A percentile compares a stretch with the other conserved stretches of the same genome.
Conservation (phyloP, 2,329 filamentous ascomycete species). For the Alternaria triticina region DNA sequence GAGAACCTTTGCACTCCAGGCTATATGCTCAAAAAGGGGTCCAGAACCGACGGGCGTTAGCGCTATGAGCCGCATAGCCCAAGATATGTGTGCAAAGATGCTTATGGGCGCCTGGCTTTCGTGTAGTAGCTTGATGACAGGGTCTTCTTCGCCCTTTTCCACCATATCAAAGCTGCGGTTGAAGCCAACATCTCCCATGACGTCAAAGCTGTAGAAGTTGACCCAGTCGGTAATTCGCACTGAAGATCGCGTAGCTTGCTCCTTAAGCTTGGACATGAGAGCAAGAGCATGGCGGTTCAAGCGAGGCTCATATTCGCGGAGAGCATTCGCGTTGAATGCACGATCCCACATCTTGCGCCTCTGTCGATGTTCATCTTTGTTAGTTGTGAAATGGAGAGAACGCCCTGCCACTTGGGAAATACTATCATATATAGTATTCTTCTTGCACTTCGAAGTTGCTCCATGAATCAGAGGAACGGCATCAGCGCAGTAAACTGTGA, state of each 20-base stretch:
- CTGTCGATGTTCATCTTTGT: slow-evolving; percentile 37
- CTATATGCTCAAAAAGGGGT: slow-evolving; percentile 31
- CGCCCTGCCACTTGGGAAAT: slow-evolving; percentile 21
- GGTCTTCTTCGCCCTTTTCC: slow-evolving; percentile 36
- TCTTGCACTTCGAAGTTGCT: slow-evolving; percentile 37
- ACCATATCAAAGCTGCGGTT: slow-evolving; percentile 51
- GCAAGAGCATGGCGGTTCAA: slow-evolving; percentile 37
- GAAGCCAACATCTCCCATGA: slow-evolving; percentile 57
- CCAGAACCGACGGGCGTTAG: slow-evolving; percentile 24
- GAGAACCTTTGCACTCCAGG: slow-evolving; percentile 32
- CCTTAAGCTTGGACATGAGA: slow-evolving; percentile 34
- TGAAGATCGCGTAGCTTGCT: slow-evolving; percentile 19
- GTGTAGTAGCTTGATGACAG: slow-evolving; percentile 36
- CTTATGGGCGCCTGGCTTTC: slow-evolving; percentile 29
- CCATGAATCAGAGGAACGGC: slow-evolving; percentile 40
- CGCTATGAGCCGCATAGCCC: slow-evolving; percentile 26
- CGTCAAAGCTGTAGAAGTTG: slow-evolving; percentile 55
- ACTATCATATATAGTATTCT: slow-evolving; percentile 36
- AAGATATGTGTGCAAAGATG: slow-evolving; percentile 29
- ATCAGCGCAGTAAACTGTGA: slow-evolving; percentile 37
- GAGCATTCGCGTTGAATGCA: slow-evolving; percentile 41
- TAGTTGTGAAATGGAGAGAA: slow-evolving; percentile 38
- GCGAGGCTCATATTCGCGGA: slow-evolving; percentile 46
- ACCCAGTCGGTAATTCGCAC: slow-evolving; percentile 42
- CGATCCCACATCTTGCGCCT: slow-evolving; percentile 43